Evolutionary conservation across 371 early-diverging fungal genomes (phyloP), one percentile per base, ranked within the genome.

Genomic region (Apophysomyces ossiformis): DNA sequence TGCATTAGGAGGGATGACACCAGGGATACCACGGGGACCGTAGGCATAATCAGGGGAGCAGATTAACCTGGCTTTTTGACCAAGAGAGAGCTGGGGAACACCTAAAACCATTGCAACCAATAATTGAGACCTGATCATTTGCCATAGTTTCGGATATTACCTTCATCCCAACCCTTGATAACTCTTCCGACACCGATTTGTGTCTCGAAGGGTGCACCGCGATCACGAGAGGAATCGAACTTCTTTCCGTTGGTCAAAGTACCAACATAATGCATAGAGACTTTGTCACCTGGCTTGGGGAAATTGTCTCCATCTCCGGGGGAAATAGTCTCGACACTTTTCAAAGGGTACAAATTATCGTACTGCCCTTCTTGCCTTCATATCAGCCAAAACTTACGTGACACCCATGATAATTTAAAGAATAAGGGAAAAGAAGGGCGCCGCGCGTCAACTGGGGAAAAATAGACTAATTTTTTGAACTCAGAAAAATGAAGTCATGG

Each of bases 171-270:
- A 70, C 96, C 97, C 68, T 82, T 78, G 83, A 98, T 98, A 74
- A 98, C 95, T 69, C 85, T 89, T n/a, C 96, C 96, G 46, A 93
- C 91, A 72, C 98, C 98, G 68, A 98, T 96, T 38, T 68, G 71
- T 83, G 88, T 88, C 18, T 69, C 72, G 74, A 98, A 96, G 57
- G 95, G 92, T 58, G 82, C 39, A 43, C 83, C 81, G 72, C 96
- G 95, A 73, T 94, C 89, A 69, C 84, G 79, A 61, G 93, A 92
- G 66, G 93, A 92, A 75, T 98, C 98, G 62, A 98, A 98, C 82
- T 90, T 84, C 15, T 38, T 71, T 56, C 97, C 96, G 71, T 90
- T 76, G 26, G 63, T 60, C 46, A 92, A 86, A 61, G 87, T 87
- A 50, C 91, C 90, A 65, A 71, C 78, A 70, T 93, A 93, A 85